Conservation (phyloP, 75 land plant genomes). For the Selaginella tamariscina region DNA sequence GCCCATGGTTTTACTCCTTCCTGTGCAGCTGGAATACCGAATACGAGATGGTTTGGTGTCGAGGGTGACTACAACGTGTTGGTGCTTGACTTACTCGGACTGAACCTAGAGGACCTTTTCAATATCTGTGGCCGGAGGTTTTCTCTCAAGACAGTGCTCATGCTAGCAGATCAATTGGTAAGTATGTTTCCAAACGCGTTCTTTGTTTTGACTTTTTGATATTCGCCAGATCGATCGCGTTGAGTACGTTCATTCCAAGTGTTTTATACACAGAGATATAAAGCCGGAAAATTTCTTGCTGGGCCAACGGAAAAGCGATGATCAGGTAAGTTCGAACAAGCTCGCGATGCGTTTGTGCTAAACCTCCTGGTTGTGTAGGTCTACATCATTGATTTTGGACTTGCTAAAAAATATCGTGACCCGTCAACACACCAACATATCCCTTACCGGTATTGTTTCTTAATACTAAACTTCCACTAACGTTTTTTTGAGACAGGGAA, state of each 20-base stretch:
- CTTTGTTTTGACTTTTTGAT: too few species aligned
- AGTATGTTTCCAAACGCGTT: slow-evolving; percentile 11
- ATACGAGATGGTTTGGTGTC: slow-evolving; percentile 65
- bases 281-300: slow-evolving; percentile 94
- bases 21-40: slow-evolving; percentile 52
- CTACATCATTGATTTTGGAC: slow-evolving; percentile 50
- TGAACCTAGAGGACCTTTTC: slow-evolving; percentile 63
- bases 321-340: slow-evolving; percentile 43
- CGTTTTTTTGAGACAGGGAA: slow-evolving; percentile 34
- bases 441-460: slow-evolving; percentile 11
- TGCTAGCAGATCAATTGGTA: slow-evolving; percentile 76
- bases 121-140: slow-evolving; percentile 55
- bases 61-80: slow-evolving; percentile 58
- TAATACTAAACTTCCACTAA: neutral
- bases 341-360: neutral
- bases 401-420: slow-evolving; percentile 49
- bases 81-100: slow-evolving; percentile 67
- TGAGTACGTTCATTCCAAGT: slow-evolving; percentile 73
- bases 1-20: neutral
- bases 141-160: slow-evolving; percentile 54
- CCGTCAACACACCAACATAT: slow-evolving; percentile 38
- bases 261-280: slow-evolving; percentile 83
- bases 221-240: slow-evolving; percentile 70
- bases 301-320: slow-evolving; percentile 83
- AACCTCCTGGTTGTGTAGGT: slow-evolving; percentile 22